These are phyloP conservation scores for Collybiopsis luxurians DNA, from an alignment of 768 basidiomycete species.

Conservation along the genomic window DNA sequence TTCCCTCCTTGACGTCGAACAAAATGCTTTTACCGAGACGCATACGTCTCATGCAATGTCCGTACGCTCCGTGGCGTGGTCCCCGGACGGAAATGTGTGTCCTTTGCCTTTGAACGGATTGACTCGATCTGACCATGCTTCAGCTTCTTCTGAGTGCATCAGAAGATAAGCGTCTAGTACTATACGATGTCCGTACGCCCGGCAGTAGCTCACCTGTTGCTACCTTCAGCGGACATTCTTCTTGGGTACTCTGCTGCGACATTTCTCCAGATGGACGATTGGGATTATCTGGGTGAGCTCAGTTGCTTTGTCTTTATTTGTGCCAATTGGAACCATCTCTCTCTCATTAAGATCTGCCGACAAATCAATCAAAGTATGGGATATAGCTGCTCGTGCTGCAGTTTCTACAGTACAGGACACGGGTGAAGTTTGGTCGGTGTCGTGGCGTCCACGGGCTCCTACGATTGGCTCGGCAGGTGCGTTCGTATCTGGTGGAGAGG, in stretches of 20 bases:
- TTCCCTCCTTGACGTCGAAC: constrained; percentile 79
- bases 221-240: constrained; percentile 82
- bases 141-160: constrained; percentile 88
- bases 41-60: constrained; percentile 90
- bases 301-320: not conserved
- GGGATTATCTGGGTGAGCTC: constrained; percentile 75
- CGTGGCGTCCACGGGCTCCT: constrained; percentile 70
- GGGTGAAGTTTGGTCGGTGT: constrained; percentile 82
- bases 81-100: constrained; percentile 80
- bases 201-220: constrained; percentile 84
- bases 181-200: constrained; percentile 85
- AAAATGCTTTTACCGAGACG: constrained; percentile 59
- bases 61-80: constrained; percentile 87
- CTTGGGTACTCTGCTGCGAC: constrained; percentile 85
- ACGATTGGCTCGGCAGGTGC: constrained; percentile 54
- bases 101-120: not conserved
- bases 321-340: not conserved
- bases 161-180: constrained; percentile 87
- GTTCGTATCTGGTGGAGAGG: constrained; percentile 31
- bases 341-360: constrained; percentile 64
- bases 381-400: constrained; percentile 66
- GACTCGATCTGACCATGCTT: not conserved
- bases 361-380: constrained; percentile 86
- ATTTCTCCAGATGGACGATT: constrained; percentile 80
- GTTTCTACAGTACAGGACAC: constrained; percentile 78